phyloP scores from a whole-genome alignment of 1,284 basidiomycete genomes.

The Naganishia albida region DNA sequence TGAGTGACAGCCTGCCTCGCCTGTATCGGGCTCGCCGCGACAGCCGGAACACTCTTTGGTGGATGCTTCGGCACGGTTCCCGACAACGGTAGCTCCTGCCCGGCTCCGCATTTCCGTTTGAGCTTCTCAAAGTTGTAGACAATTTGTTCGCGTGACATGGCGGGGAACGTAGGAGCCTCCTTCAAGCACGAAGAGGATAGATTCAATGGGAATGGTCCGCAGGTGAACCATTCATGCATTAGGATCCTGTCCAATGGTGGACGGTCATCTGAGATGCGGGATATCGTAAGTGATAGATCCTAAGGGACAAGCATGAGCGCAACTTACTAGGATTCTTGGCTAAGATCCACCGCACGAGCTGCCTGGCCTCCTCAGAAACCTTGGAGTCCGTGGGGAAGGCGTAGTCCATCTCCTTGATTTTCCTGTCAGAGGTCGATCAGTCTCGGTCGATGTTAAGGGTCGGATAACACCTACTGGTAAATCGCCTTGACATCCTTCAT shows the following conservation, averaged over 20 bases:
- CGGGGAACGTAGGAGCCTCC: constrained; percentile 69
- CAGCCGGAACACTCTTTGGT: constrained; percentile 28
- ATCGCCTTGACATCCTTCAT: constrained; percentile 96
- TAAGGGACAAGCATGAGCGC: not conserved
- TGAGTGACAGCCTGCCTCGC: constrained; percentile 42
- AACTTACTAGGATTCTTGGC: constrained; percentile 69
- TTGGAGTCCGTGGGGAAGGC: constrained; percentile 79
- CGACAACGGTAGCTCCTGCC: constrained; percentile 40
- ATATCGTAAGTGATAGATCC: not conserved
- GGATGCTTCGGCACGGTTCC: constrained; percentile 34
- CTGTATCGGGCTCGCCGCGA: constrained; percentile 34
- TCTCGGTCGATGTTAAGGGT: constrained; percentile 29
- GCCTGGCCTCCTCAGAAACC: constrained; percentile 71
- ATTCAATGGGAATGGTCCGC: constrained; percentile 75
- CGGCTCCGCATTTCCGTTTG: constrained; percentile 46
- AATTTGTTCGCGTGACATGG: constrained; percentile 66
- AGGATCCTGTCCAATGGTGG: constrained; percentile 85
- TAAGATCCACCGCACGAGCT: constrained; percentile 81
- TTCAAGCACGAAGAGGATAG: constrained; percentile 80
- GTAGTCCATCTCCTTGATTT: constrained; percentile 92
- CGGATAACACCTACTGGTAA: constrained; percentile 67
- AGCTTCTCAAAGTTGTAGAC: constrained; percentile 64
- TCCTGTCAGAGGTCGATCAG: constrained; percentile 57
- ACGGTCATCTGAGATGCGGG: constrained; percentile 60
- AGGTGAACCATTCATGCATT: constrained; percentile 79